phyloP scores from a whole-genome alignment of 1,139 yeast species.

The Geotrichum citri-aurantii region DNA sequence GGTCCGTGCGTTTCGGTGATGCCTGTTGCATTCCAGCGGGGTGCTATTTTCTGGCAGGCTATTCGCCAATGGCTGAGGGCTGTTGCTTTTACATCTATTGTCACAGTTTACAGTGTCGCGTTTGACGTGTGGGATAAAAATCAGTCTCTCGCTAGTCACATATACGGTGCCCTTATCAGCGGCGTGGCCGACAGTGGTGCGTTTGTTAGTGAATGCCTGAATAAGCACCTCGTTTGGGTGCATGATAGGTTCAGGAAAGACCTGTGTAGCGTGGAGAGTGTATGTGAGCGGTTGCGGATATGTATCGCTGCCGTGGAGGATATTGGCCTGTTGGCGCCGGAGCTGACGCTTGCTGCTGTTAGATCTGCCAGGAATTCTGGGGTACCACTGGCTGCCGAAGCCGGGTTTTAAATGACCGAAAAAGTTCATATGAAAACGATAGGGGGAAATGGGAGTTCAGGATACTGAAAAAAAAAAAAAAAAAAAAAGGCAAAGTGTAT shows the following conservation, averaged over 20 bases:
- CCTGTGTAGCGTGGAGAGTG: neutral
- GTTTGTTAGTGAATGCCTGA: neutral
- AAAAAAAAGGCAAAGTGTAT: neutral
- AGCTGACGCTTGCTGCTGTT: neutral
- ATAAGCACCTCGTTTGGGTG: constrained; percentile 8
- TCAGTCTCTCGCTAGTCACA: constrained; percentile 5
- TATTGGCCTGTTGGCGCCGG: neutral
- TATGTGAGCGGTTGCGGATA: neutral
- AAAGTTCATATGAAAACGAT: neutral
- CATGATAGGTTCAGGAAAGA: neutral
- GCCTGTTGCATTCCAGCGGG: neutral
- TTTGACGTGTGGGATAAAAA: neutral
- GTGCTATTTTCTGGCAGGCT: neutral
- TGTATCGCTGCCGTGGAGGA: neutral
- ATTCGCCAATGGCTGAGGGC: neutral
- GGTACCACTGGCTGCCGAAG: neutral
- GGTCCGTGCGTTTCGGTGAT: neutral
- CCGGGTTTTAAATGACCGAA: neutral
- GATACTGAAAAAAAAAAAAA: neutral
- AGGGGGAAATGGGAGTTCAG: neutral
- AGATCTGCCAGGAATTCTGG: neutral
- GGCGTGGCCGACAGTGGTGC: neutral
- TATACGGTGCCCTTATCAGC: neutral
- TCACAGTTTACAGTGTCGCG: neutral
- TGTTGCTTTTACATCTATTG: neutral